Percentiles rank a stretch among this genome's conserved stretches.
phyloP scores from a whole-genome alignment of 179 eudicot species.

The Amaranthus tricolor region DNA sequence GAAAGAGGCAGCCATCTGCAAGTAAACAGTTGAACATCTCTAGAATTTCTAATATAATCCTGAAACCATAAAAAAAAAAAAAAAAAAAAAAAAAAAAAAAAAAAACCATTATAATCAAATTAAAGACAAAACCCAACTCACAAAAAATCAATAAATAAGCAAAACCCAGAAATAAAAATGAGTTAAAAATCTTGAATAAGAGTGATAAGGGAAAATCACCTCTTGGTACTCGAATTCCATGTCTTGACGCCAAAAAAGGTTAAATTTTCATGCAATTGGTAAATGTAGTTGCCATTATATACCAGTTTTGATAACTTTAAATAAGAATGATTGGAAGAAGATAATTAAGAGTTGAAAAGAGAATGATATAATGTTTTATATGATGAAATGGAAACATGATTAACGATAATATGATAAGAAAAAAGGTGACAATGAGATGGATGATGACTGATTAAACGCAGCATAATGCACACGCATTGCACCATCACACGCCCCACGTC shows the following conservation, averaged over 20 bases:
- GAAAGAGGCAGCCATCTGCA: conserved; percentile 93
- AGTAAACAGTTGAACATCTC: conserved; percentile 82
- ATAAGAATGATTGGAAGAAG: no score
- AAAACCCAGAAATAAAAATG: conserved; percentile 24
- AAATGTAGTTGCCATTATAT: no score
- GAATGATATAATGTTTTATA: no score
- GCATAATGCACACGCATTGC: no score
- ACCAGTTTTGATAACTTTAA: no score
- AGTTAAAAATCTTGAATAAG: neutral
- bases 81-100: conserved; percentile 13
- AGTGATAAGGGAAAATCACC: conserved; percentile 32
- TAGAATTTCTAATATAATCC: conserved; percentile 71
- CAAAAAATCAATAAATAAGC: neutral
- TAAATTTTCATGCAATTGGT: neutral
- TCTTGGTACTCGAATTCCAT: conserved; percentile 73
- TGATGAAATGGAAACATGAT: no score
- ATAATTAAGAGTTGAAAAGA: no score
- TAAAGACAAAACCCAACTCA: conserved; percentile 9
- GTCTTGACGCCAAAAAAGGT: conserved; percentile 4
- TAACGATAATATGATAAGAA: no score
- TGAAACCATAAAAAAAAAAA: conserved; percentile 17
- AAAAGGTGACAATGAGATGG: no score
- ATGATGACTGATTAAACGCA: no score
- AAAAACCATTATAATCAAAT: conserved; percentile 4
- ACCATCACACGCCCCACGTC: no score